These are phyloP conservation scores for Zygosaccharomyces sapae DNA, from an alignment of 1,139 yeast genomes.

Conservation along the genomic window DNA sequence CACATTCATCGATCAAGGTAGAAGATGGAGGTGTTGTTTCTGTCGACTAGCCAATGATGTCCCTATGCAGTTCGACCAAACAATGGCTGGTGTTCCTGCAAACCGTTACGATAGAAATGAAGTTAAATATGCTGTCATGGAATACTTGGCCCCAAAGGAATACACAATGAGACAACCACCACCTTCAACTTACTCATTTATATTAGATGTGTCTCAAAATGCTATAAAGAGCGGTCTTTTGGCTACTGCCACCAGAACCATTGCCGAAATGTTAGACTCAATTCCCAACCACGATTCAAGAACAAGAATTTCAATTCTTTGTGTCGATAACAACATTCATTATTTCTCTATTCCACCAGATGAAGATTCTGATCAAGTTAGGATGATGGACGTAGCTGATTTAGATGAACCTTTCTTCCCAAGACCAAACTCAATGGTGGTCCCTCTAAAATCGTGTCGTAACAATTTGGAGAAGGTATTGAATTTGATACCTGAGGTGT, in stretches of 20 bases:
- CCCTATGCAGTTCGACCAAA: constrained; percentile 78
- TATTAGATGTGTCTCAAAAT: constrained; percentile 79
- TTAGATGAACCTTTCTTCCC: constrained; percentile 91
- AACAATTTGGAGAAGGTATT: constrained; percentile 72
- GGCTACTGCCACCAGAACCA: constrained; percentile 82
- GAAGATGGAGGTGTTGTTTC: constrained; percentile 94
- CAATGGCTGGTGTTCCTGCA: constrained; percentile 49
- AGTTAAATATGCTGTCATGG: constrained; percentile 81
- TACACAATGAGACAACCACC: constrained; percentile 95
- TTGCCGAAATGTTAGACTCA: constrained; percentile 79
- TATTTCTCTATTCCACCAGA: constrained; percentile 69
- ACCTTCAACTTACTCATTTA: constrained; percentile 83
- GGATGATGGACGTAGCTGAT: constrained; percentile 82
- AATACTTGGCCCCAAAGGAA: constrained; percentile 90
- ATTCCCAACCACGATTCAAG: constrained; percentile 84
- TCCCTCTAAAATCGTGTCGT: constrained; percentile 69
- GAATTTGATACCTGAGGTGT: constrained; percentile 64
- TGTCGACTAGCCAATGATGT: constrained; percentile 87
- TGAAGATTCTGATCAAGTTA: constrained; percentile 50
- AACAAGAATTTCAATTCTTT: constrained; percentile 79
- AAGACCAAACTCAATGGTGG: constrained; percentile 75
- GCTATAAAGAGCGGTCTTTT: constrained; percentile 80
- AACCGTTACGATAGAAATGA: constrained; percentile 78
- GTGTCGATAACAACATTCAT: constrained; percentile 83
- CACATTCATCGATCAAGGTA: constrained; percentile 69